A percentile compares a stretch with the other conserved stretches of the same genome.
Conservation (phyloP, 352 stramenopile genomes). For the Phytophthora kernoviae region DNA sequence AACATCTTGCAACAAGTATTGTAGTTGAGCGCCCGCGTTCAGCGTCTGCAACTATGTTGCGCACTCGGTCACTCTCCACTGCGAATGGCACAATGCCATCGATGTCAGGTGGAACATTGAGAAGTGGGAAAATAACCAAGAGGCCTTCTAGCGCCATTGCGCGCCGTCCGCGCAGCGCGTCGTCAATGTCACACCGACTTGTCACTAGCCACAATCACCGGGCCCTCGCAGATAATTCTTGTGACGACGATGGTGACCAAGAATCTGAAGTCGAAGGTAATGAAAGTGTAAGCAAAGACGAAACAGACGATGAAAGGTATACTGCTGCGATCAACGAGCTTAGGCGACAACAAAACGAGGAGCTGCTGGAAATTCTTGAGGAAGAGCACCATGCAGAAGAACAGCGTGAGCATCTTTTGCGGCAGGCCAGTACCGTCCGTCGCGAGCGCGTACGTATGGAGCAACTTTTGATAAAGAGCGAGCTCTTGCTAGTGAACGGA, state of each 20-base stretch:
- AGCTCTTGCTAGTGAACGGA: slow-evolving; percentile 75
- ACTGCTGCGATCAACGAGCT: slow-evolving; percentile 54
- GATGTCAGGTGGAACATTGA: neutral
- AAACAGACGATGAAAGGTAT: slow-evolving; percentile 20
- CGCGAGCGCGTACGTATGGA: slow-evolving; percentile 67
- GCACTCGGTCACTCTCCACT: slow-evolving; percentile 40
- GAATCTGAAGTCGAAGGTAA: slow-evolving; percentile 9
- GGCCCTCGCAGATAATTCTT: slow-evolving; percentile 12
- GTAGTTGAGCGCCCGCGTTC: slow-evolving; percentile 40
- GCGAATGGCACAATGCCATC: slow-evolving; percentile 10
- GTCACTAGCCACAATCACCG: slow-evolving; percentile 19
- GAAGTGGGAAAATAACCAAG: slow-evolving; percentile 4
- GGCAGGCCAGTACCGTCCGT: slow-evolving; percentile 31
- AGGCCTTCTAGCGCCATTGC: slow-evolving; percentile 42
- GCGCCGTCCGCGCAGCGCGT: slow-evolving; percentile 26
- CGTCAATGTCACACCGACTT: slow-evolving; percentile 9
- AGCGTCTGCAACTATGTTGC: slow-evolving; percentile 26
- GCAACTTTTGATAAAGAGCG: slow-evolving; percentile 75
- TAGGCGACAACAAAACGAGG: slow-evolving; percentile 68
- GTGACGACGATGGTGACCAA: slow-evolving; percentile 17
- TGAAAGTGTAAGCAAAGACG: slow-evolving; percentile 16
- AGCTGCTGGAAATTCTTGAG: slow-evolving; percentile 71
- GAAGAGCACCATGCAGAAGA: slow-evolving; percentile 85
- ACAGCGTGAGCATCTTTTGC: slow-evolving; percentile 71
- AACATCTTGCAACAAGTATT: slow-evolving; percentile 47